Evolutionary conservation across 305 asterid species (phyloP).

Genomic region (Fraxinus platypoda): DNA sequence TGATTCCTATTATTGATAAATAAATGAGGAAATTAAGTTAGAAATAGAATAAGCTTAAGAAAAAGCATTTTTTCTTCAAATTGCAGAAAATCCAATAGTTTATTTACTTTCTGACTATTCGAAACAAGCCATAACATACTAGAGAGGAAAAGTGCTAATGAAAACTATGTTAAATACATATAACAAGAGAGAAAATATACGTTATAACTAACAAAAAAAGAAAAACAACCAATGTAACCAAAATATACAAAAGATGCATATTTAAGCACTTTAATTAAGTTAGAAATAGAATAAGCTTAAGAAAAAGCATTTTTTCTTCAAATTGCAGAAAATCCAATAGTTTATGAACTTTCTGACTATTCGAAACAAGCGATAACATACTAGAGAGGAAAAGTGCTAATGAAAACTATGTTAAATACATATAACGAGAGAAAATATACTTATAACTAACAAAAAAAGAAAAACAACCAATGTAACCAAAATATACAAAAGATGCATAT

Average conservation of each 20-base stretch:
- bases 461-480: not conserved
- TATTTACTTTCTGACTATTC: not conserved
- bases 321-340: not conserved
- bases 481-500: not conserved
- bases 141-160: not conserved
- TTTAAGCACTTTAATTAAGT: not conserved
- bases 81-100: not conserved
- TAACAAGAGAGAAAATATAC: not conserved
- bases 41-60: not conserved
- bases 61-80: not conserved
- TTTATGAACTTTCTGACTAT: not conserved
- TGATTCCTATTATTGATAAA: constrained; percentile 58
- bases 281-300: not conserved
- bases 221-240: not conserved
- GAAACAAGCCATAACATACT: not conserved
- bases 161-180: not conserved
- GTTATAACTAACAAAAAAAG: not conserved
- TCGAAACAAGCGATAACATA: not conserved
- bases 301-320: not conserved
- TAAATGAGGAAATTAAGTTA: not conserved
- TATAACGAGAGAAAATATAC: not conserved
- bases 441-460: not conserved
- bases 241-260: not conserved
- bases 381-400: not conserved
- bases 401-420: not conserved